Percentiles rank a stretch among this genome's conserved stretches.
Conservation (phyloP, 2,329 filamentous ascomycete genomes). For the Cladosporium sp. region DNA sequence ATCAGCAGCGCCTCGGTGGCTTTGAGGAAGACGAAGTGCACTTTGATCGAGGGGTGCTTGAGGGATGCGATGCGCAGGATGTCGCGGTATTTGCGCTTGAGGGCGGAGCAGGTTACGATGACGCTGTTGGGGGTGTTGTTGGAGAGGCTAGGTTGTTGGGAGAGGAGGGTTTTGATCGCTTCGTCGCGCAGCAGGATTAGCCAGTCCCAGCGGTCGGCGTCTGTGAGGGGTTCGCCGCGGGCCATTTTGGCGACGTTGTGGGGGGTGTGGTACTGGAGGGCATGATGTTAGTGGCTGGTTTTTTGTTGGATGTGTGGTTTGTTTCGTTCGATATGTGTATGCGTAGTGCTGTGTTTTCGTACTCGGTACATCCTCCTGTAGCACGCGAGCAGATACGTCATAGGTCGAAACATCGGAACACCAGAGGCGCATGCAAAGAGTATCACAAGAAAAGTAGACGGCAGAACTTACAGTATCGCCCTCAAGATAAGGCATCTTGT, state of each 20-base stretch:
- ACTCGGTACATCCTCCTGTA: neutral
- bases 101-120: constrained; percentile 92
- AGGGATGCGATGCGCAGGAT: constrained; percentile 54
- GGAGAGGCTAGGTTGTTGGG: neutral
- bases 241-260: constrained; percentile 78
- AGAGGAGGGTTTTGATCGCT: constrained; percentile 39
- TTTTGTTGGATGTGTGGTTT: neutral
- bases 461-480: constrained; percentile 52
- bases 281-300: neutral
- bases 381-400: neutral
- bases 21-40: constrained; percentile 92
- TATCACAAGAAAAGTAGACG: neutral
- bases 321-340: neutral
- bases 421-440: neutral
- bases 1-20: constrained; percentile 75
- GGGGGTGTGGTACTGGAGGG: constrained; percentile 50
- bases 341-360: neutral
- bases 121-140: constrained; percentile 56
- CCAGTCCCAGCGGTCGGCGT: constrained; percentile 98
- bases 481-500: constrained; percentile 52
- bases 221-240: constrained; percentile 78
- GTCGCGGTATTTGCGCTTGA: constrained; percentile 97
- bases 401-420: neutral
- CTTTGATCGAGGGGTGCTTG: constrained; percentile 46
- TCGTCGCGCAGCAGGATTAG: constrained; percentile 58